Evolutionary conservation across 768 basidiomycete genomes (phyloP).

Genomic region (Boletus tomentosulus): DNA sequence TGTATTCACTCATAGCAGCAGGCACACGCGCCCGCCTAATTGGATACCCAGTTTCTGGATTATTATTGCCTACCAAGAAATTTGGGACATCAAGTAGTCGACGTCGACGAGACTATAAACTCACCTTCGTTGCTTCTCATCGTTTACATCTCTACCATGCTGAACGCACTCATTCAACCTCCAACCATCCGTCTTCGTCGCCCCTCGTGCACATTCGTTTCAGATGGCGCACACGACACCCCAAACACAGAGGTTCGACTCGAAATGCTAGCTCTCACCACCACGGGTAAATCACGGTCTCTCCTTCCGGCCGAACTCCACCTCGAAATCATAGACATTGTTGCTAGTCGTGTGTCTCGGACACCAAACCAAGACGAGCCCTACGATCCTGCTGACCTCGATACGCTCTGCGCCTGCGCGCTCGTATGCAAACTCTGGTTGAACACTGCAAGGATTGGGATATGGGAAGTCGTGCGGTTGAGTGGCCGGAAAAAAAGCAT

Average conservation of each 20-base stretch:
- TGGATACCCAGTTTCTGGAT: neutral
- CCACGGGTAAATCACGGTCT: slow-evolving; percentile 1
- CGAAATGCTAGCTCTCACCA: neutral
- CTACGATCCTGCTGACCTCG: slow-evolving; percentile 16
- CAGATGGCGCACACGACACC: neutral
- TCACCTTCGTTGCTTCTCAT: slow-evolving; percentile 1
- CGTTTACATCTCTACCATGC: slow-evolving; percentile 11
- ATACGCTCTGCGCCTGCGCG: slow-evolving; percentile 22
- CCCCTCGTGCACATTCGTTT: slow-evolving; percentile 2
- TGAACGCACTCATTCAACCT: slow-evolving; percentile 6
- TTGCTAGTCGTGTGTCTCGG: slow-evolving; percentile 16
- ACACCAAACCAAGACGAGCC: slow-evolving; percentile 6
- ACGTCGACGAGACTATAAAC: slow-evolving; percentile 4
- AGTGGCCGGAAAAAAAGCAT: slow-evolving; percentile 16
- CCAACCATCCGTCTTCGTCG: slow-evolving; percentile 1
- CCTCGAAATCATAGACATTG: slow-evolving; percentile 26
- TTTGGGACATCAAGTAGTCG: neutral
- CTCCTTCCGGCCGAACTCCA: slow-evolving; percentile 29
- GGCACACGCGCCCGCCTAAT: neutral
- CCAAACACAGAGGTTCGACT: neutral
- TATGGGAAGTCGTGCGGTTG: slow-evolving; percentile 25
- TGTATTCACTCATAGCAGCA: slow-evolving; percentile 1
- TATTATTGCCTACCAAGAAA: slow-evolving; percentile 1
- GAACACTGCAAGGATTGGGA: slow-evolving; percentile 17
- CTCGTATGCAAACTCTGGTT: slow-evolving; percentile 32